Base-by-base conservation (phyloP, 2,329 filamentous ascomycete genomes). In the Endothia cerciana region DNA sequence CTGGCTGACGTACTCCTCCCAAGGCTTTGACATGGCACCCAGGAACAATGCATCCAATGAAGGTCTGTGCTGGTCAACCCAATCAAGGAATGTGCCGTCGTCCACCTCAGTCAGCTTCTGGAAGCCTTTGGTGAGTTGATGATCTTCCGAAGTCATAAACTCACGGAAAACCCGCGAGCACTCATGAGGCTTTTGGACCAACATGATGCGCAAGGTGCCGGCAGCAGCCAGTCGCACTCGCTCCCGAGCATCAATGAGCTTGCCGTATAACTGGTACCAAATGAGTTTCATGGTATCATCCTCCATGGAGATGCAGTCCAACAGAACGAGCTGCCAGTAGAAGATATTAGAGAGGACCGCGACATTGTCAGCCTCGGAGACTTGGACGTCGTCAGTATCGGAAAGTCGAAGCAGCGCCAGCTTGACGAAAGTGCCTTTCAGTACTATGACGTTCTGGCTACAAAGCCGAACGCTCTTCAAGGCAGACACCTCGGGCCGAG, bases 281-380 rank as follows among this genome's bases (percentile, higher is more conserved):
- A 98, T 87, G 41, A 97, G 83, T 69, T 90, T 91, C 72, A 97
- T 85, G 73, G 92, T 91, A 11, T 92, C 89, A n/a, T 91, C 87
- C 55, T 97, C 93, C 7, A 86, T 83, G 3, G 91, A 90, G 19
- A 95, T 87, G 4, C 90, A 88, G 2, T 89, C 89, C 19, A 99
- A 81, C 19, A 99, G 88, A 22, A 97, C 91, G 25, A 92, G 93
- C 75, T 98, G 95, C 95, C 95, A 99, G 76, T 97, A 98, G 0
- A 92, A 88, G 72, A 99, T 87, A 74, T 93, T 94, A 67, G 92
- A 86, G 77, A 99, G 86, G 65, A 96, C 93, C 0, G 85, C 81
- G 33, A 90, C 84, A 0, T 89, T 87, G 58, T 92, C 89, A 7
- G 79, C 75, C 65, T 90, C 86, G 2, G 84, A 79, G 1, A 81